Evolutionary conservation across 352 stramenopile genomes (phyloP), one percentile per base, ranked within the genome.

Genomic region (Phytophthora litchii): DNA sequence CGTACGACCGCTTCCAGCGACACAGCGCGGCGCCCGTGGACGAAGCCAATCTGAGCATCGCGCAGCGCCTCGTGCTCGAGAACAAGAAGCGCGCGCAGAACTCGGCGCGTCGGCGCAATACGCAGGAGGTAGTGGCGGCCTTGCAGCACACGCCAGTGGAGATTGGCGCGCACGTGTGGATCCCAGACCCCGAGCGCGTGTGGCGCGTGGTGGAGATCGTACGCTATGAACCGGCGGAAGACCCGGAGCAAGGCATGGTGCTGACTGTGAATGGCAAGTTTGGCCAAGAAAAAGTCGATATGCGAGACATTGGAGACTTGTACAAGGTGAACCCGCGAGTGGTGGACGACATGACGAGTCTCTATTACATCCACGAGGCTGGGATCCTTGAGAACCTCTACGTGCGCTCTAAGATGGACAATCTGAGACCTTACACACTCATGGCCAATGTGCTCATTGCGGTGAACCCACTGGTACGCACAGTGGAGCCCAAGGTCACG

Each of bases 291-390:
- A 61, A 76, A 45, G 54, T 94, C 35, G 87, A 95, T 35, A 62
- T 94, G 72, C 79, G 85, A 42, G 87, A 94, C 67, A 78, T 94
- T 32, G 83, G 85, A 21, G 85, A 95, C 62, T 44, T 95, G 29
- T 95, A 95, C 71, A 82, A 83, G 59, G 85, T 95, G 9, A 93
- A 94, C 70, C 86, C 86, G 27, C 84, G 86, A 54, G 80, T 92
- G 3, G 85, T 93, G 7, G 86, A 95, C 64, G 86, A 95, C 68
- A 95, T 95, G 86, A 95, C 86, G 34, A 55, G 78, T 14, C 75
- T 95, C 20, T 95, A 95, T 73, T 95, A 92, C 69, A 95, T 95
- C 69, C 86, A 95, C 70, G 86, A 95, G 62, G 84, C 86, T 23
- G 86, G 86, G 23, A 92, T 95, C 50, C 56, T 95, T 1, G 82